phyloP scores from a whole-genome alignment of 2,329 filamentous ascomycete genomes.

The Orbilia quercus region DNA sequence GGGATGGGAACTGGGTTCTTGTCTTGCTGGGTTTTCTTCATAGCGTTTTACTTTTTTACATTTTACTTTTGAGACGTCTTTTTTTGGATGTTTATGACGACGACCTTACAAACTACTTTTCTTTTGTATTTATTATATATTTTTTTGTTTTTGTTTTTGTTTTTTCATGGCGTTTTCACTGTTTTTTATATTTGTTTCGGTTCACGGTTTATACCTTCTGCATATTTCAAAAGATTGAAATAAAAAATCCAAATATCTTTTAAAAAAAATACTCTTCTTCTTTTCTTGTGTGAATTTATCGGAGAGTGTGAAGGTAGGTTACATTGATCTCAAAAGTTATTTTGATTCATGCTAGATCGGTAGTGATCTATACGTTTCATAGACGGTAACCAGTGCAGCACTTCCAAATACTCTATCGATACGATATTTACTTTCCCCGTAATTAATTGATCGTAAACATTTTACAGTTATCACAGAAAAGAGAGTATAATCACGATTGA shows the following conservation, averaged over 20 bases:
- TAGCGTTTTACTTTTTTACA: conserved; percentile 4
- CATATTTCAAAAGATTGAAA: neutral
- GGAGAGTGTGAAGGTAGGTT: no score
- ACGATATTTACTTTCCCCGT: no score
- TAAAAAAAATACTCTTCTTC: neutral
- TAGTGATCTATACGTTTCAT: no score
- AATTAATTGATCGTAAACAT: no score
- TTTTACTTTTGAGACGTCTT: neutral
- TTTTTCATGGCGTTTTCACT: conserved; percentile 10
- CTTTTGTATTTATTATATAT: conserved; percentile 19
- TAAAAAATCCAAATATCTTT: no score
- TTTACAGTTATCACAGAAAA: no score
- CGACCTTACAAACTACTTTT: conserved; percentile 16
- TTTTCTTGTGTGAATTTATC: no score
- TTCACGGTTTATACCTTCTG: neutral
- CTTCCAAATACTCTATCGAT: no score
- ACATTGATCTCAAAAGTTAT: no score
- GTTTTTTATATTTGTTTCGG: conserved; percentile 3
- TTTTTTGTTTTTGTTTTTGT: neutral
- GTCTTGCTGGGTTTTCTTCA: conserved; percentile 11
- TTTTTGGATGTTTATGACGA: conserved; percentile 13
- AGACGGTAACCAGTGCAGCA: no score
- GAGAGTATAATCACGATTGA: no score
- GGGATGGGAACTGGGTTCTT: conserved; percentile 20
- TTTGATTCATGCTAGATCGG: no score